Conservation (phyloP, 805 yeast genomes). For the Teunomyces kruisii region DNA sequence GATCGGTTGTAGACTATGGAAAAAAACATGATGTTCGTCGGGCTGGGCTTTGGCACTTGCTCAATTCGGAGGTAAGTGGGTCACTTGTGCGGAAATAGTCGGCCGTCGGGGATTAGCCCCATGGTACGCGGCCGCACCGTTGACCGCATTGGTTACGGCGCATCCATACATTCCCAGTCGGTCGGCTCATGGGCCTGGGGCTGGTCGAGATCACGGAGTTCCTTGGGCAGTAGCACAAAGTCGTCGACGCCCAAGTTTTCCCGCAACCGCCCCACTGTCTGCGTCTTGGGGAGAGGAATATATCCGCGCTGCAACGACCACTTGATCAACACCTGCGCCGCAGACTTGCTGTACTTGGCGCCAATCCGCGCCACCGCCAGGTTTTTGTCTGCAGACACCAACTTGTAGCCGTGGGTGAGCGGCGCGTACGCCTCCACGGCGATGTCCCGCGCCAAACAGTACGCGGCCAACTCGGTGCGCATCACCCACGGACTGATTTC, state of each 20-base stretch:
- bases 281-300: constrained; percentile 36
- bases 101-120: too few species aligned
- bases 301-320: constrained; percentile 52
- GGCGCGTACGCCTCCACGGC: constrained; percentile 40
- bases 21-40: too few species aligned
- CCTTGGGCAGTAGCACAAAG: constrained; percentile 27
- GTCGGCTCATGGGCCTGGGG: constrained; percentile 64
- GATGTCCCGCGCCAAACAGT: constrained; percentile 26
- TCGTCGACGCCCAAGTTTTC: constrained; percentile 24
- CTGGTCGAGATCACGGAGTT: constrained; percentile 24
- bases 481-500: constrained; percentile 51
- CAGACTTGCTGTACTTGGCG: constrained; percentile 36
- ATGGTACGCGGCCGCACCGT: too few species aligned
- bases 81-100: too few species aligned
- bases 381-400: constrained; percentile 18
- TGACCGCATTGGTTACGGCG: not conserved
- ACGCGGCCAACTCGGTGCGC: constrained; percentile 37
- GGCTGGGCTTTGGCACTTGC: too few species aligned
- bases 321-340: constrained; percentile 48
- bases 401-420: constrained; percentile 34
- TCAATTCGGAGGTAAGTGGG: too few species aligned
- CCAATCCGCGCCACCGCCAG: constrained; percentile 30
- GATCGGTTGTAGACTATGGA: too few species aligned
- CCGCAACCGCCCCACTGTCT: constrained; percentile 21
- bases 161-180: constrained; percentile 73